These are phyloP conservation scores for Aspergillus floridensis DNA, from an alignment of 2,329 filamentous ascomycete species.

Conservation along the genomic window DNA sequence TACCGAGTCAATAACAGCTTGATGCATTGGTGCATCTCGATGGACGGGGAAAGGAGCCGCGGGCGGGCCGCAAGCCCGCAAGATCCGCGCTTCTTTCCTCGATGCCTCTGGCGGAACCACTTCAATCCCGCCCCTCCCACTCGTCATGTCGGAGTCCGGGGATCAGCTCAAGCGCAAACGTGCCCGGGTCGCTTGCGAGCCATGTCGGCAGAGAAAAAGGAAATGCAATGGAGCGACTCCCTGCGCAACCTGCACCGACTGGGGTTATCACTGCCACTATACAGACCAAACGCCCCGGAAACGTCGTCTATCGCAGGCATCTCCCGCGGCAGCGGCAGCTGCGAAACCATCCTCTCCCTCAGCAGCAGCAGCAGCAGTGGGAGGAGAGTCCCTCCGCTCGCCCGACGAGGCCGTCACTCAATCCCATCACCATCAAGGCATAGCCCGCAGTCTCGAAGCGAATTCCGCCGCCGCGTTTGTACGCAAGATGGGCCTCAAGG, in stretches of 20 bases:
- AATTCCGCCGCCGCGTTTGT: constrained; percentile 57
- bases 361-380: too few species aligned
- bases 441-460: constrained; percentile 42
- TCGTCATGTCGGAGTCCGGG: not conserved
- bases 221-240: constrained; percentile 29
- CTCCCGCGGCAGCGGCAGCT: not conserved
- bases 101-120: not conserved
- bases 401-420: constrained; percentile 8
- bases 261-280: constrained; percentile 32
- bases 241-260: constrained; percentile 27
- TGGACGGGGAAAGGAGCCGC: not conserved
- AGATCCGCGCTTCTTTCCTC: not conserved
- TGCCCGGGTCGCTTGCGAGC: constrained; percentile 25
- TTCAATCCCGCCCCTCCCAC: not conserved
- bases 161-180: constrained; percentile 28
- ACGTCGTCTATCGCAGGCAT: constrained; percentile 4
- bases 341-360: constrained; percentile 7
- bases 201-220: constrained; percentile 31
- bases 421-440: not conserved
- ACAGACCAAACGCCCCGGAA: not conserved
- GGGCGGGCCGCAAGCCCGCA: not conserved
- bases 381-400: not conserved
- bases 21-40: not conserved
- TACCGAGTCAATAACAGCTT: too few species aligned
- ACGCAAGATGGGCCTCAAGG: constrained; percentile 49